Conservation (phyloP, 192 early-diverging fungal genomes). For the Podila epigama region DNA sequence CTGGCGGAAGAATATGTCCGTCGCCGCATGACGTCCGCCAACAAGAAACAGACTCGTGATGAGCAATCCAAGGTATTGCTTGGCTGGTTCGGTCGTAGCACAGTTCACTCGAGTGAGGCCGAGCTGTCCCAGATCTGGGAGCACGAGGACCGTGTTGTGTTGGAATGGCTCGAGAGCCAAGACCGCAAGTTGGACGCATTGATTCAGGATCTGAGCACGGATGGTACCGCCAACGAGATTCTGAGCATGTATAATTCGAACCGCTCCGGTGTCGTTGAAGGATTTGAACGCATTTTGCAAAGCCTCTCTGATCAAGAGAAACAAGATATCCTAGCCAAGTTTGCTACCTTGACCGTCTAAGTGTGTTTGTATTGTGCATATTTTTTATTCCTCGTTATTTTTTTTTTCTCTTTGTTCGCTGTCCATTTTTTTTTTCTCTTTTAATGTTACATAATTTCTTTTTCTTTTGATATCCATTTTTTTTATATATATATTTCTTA, state of each 20-base stretch:
- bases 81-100: slow-evolving; percentile 74
- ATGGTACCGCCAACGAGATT: slow-evolving; percentile 27
- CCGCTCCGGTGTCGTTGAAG: slow-evolving; percentile 46
- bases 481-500: neutral
- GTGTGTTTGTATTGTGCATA: neutral
- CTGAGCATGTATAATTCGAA: slow-evolving; percentile 42
- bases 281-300: slow-evolving; percentile 45
- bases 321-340: slow-evolving; percentile 43
- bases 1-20: slow-evolving; percentile 82
- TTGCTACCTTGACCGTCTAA: slow-evolving; percentile 37
- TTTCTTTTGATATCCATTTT: neutral
- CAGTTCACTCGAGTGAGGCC: slow-evolving; percentile 13
- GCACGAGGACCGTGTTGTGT: slow-evolving; percentile 64
- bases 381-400: neutral
- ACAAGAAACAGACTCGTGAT: slow-evolving; percentile 56
- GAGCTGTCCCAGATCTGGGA: slow-evolving; percentile 56
- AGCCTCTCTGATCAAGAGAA: slow-evolving; percentile 44
- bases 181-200: slow-evolving; percentile 41
- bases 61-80: slow-evolving; percentile 59
- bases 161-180: slow-evolving; percentile 68
- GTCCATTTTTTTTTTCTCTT: neutral
- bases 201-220: slow-evolving; percentile 33
- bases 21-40: slow-evolving; percentile 60
- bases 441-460: neutral
- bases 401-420: neutral